Evolutionary conservation across 495 filamentous ascomycete species (phyloP).

Genomic region (Opeltia flavorubescens): DNA sequence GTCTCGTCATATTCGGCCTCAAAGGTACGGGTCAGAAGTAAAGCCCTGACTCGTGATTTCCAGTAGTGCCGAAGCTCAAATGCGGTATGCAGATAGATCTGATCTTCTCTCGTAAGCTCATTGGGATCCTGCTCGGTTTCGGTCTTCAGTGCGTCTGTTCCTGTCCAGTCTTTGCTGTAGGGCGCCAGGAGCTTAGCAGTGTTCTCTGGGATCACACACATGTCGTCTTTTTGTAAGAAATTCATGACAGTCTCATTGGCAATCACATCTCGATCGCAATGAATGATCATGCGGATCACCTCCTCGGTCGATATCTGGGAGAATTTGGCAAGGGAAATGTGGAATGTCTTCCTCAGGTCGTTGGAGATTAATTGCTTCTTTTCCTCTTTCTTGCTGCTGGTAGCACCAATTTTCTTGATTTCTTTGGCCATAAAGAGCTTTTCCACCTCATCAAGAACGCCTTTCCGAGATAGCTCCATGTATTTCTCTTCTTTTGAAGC

Average conservation of each 20-base stretch:
- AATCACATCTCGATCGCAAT: slow-evolving; percentile 82
- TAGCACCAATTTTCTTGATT: slow-evolving; percentile 67
- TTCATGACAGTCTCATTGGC: slow-evolving; percentile 96
- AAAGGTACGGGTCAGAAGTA: slow-evolving; percentile 70
- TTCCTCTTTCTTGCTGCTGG: slow-evolving; percentile 59
- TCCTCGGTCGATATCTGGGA: slow-evolving; percentile 66
- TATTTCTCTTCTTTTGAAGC: slow-evolving; percentile 91
- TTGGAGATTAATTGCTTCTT: slow-evolving; percentile 96
- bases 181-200: slow-evolving; percentile 81
- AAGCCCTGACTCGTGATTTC: slow-evolving; percentile 90
- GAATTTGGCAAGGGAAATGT: slow-evolving; percentile 87
- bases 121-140: slow-evolving; percentile 73
- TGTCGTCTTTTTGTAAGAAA: slow-evolving; percentile 80
- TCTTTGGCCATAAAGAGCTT: slow-evolving; percentile 96
- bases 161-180: slow-evolving; percentile 94
- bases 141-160: slow-evolving; percentile 64
- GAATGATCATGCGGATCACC: slow-evolving; percentile 83
- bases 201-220: slow-evolving; percentile 86
- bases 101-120: slow-evolving; percentile 87
- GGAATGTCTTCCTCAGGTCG: slow-evolving; percentile 80
- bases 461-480: slow-evolving; percentile 76
- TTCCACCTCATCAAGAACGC: slow-evolving; percentile 94
- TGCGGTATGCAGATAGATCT: slow-evolving; percentile 84
- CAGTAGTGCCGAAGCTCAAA: slow-evolving; percentile 97
- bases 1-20: slow-evolving; percentile 88